phyloP scores from a whole-genome alignment of 2,329 filamentous ascomycete species.

The Fusarium cicatricum region DNA sequence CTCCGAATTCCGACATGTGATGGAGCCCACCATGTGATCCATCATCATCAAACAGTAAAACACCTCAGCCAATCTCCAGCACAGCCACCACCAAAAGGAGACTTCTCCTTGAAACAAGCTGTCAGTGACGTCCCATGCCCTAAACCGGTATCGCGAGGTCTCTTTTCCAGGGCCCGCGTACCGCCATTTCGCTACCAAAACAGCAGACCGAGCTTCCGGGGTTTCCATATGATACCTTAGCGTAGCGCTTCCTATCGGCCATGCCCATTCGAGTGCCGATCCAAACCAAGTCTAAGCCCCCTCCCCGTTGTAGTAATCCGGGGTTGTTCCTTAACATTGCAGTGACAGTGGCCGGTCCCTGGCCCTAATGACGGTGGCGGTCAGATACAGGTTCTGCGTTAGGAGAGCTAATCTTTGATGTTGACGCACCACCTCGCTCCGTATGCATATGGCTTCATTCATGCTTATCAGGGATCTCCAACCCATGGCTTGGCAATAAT shows the following conservation, averaged over 20 bases:
- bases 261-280: slow-evolving; percentile 25
- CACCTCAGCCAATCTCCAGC: slow-evolving; percentile 1
- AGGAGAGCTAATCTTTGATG: slow-evolving; percentile 12
- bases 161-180: slow-evolving; percentile 19
- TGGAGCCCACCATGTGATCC: background rate
- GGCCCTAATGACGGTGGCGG: slow-evolving; percentile 1
- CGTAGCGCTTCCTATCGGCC: slow-evolving; percentile 25
- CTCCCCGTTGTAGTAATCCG: background rate
- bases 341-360: slow-evolving; percentile 15
- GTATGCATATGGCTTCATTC: slow-evolving; percentile 21
- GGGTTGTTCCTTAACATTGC: slow-evolving; percentile 23
- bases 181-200: slow-evolving; percentile 26
- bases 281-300: slow-evolving; percentile 10
- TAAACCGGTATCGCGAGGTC: slow-evolving; percentile 27
- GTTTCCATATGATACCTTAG: no score
- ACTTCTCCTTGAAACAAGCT: background rate
- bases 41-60: background rate
- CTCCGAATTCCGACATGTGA: slow-evolving; percentile 20
- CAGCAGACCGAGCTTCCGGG: slow-evolving; percentile 3
- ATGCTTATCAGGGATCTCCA: background rate
- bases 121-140: slow-evolving; percentile 21
- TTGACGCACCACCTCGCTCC: slow-evolving; percentile 20
- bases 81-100: slow-evolving; percentile 26
- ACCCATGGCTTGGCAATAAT: slow-evolving; percentile 24
- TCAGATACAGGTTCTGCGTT: slow-evolving; percentile 14